Evolutionary conservation across 2,329 filamentous ascomycete species (phyloP).

Genomic region (Phyllachora maydis): DNA sequence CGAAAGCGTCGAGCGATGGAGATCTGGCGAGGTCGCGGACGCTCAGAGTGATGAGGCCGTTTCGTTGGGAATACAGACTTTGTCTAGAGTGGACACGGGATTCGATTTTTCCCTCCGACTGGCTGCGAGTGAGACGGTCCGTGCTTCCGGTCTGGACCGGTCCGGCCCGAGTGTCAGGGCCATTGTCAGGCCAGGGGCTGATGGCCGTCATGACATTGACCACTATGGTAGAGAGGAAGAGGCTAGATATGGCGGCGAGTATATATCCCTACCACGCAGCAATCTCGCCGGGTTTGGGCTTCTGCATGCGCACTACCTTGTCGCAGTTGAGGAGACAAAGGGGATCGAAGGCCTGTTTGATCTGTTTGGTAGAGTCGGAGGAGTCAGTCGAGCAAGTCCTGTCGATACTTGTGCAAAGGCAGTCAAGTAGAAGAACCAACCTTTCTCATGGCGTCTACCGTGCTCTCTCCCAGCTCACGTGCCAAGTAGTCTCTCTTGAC

Average conservation of each 20-base stretch:
- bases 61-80: too few species aligned
- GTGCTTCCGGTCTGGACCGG: too few species aligned
- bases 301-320: constrained; percentile 44
- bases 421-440: constrained; percentile 15
- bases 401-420: not conserved
- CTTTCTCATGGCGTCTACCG: constrained; percentile 69
- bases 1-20: too few species aligned
- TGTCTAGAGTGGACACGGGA: too few species aligned
- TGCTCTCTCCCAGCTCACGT: constrained; percentile 53
- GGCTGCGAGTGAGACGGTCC: not conserved
- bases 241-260: not conserved
- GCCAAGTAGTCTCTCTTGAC: constrained; percentile 71
- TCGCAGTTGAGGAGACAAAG: constrained; percentile 49
- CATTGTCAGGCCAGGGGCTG: too few species aligned
- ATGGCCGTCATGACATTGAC: too few species aligned
- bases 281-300: constrained; percentile 25
- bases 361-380: constrained; percentile 18
- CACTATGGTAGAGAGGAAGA: constrained; percentile 1
- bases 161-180: too few species aligned
- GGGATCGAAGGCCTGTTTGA: constrained; percentile 66
- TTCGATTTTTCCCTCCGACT: too few species aligned
- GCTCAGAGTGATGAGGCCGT: too few species aligned
- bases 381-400: constrained; percentile 1
- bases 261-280: constrained; percentile 21
- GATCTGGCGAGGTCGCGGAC: too few species aligned